Base-by-base conservation (phyloP, 192 early-diverging fungal genomes). In the Gamsiella multidivaricata region DNA sequence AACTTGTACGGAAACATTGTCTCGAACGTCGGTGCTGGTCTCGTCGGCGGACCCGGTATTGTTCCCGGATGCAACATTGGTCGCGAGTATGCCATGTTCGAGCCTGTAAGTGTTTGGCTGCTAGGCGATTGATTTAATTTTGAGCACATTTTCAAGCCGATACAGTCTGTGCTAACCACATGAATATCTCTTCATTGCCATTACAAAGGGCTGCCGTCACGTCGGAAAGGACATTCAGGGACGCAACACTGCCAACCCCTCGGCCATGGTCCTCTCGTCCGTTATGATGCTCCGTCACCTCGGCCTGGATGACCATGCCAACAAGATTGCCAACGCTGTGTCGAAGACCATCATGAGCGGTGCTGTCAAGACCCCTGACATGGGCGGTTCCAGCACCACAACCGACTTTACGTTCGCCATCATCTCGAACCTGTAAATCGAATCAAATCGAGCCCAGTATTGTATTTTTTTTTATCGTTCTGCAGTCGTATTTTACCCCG, bases 1-100 rank as follows among this genome's bases (percentile, higher is more conserved):
- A 99, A 99, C 89, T 90, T 99, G 82, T 99, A 99, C 86, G 97
- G 97, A 72, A 98, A 95, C 91, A 99, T 99, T 80, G 91, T 98
- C 54, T 95, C 94, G 76, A 99, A 99, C 85, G 93, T 99, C 62
- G 97, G 97, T 66, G 96, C 97, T 61, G 97, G 91, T 50, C 87
- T 99, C 33, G 93, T 98, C 57, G 96, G 97, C 67, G 95, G 96
- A 33, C 94, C 96, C 18, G 97, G 96, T 81, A 89, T 98, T 73
- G 91, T 97, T 60, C 95, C 97, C 39, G 97, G 97, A 46, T 94
- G 93, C 87, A 99, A 98, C 92, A 94, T 97, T 86, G 97, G 97
- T 65, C 88, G 93, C 70, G 92, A 99, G 83, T 97, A 88, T 83
- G 96, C 95, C 54, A 94, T 99, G 75, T 99, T 99, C 68, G 96